Percentiles rank a stretch among this genome's conserved stretches.
Evolutionary conservation across 2,329 filamentous ascomycete genomes (phyloP).

Genomic region (Diaporthe sp.): DNA sequence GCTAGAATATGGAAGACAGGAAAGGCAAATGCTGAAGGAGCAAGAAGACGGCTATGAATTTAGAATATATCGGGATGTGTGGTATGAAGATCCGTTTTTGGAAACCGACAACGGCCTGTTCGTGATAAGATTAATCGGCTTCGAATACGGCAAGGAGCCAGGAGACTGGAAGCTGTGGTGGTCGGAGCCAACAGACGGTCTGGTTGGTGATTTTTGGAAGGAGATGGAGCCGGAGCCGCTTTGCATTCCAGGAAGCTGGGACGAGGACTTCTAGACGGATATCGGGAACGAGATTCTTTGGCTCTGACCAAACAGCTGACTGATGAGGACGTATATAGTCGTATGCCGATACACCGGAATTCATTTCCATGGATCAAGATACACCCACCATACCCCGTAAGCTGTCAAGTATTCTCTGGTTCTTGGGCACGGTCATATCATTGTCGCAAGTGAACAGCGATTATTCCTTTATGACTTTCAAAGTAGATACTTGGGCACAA

Average conservation of each 20-base stretch:
- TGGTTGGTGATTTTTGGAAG: not conserved
- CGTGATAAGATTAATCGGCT: not conserved
- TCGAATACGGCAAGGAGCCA: not conserved
- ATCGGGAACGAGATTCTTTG: too few relatives aligned
- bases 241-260: not conserved
- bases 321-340: too few relatives aligned
- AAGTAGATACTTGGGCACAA: too few relatives aligned
- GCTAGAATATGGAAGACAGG: not conserved
- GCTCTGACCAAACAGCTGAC: too few relatives aligned
- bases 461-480: too few relatives aligned
- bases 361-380: too few relatives aligned
- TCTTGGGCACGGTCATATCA: too few relatives aligned
- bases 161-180: not conserved
- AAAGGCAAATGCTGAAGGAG: not conserved
- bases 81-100: fast-evolving
- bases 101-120: fast-evolving
- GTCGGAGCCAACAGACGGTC: not conserved
- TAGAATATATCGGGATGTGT: not conserved
- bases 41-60: not conserved
- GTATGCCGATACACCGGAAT: too few relatives aligned
- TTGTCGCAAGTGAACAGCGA: too few relatives aligned
- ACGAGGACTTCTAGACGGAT: not conserved
- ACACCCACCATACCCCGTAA: too few relatives aligned
- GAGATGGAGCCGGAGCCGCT: not conserved
- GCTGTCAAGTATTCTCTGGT: too few relatives aligned